Evolutionary conservation across 164 flowering plant genomes (phyloP).

Genomic region (Chloranthus sessilifolius): DNA sequence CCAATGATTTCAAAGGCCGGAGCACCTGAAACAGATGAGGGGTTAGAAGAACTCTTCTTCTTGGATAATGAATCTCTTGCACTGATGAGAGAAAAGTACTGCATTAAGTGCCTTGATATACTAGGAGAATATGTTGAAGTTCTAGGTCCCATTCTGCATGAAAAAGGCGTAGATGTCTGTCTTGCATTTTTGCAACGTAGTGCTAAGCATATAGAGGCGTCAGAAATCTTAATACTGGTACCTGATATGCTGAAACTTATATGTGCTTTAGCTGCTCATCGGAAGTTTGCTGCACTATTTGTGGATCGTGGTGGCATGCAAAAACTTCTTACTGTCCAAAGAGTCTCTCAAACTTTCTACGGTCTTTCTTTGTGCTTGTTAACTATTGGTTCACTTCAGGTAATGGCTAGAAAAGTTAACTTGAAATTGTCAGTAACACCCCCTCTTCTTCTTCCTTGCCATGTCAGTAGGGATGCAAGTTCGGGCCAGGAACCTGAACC

Average conservation of each 20-base stretch:
- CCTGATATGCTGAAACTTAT: conserved; percentile 88
- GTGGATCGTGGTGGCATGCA: conserved; percentile 98
- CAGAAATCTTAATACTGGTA: conserved; percentile 36
- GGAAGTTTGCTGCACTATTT: conserved; percentile 88
- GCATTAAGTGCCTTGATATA: conserved; percentile 83
- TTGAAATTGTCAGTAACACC: too few relatives aligned
- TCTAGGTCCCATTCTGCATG: conserved; percentile 93
- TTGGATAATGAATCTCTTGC: conserved; percentile 59
- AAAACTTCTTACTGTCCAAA: conserved; percentile 75
- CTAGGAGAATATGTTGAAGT: conserved; percentile 96
- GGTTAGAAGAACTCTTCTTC: conserved; percentile 53
- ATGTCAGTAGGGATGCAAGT: too few relatives aligned
- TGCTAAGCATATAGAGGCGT: conserved; percentile 38
- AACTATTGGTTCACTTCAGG: conserved; percentile 97
- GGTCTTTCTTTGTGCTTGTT: conserved; percentile 95
- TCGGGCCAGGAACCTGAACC: too few relatives aligned
- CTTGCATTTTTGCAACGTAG: conserved; percentile 63
- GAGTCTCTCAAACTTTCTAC: conserved; percentile 59
- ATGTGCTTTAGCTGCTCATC: conserved; percentile 91
- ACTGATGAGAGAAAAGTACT: conserved; percentile 68
- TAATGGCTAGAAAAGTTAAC: conserved; percentile 16
- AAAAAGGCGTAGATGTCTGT: conserved; percentile 96
- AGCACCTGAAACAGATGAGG: conserved; percentile 53
- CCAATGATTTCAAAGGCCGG: conserved; percentile 14
- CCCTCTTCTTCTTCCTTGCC: too few relatives aligned